These are phyloP conservation scores for Prunus padus DNA, from an alignment of 306 rosid genomes.

Conservation along the genomic window DNA sequence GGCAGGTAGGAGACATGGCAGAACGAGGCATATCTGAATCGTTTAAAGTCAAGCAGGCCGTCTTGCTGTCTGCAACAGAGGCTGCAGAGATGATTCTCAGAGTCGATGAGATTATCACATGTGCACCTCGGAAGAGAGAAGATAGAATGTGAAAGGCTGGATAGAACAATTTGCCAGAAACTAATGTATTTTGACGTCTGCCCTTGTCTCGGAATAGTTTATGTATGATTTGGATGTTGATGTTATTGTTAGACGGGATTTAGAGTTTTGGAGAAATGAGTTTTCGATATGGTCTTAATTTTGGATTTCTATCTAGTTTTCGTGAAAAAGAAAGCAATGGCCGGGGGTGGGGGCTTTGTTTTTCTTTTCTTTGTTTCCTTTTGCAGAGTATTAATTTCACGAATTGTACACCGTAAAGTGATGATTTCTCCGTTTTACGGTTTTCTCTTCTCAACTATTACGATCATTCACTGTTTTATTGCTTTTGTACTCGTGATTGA, in stretches of 20 bases:
- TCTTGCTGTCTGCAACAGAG: conserved; percentile 88
- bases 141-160: conserved; percentile 67
- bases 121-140: conserved; percentile 97
- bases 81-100: conserved; percentile 98
- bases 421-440: no score
- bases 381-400: no score
- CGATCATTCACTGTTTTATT: no score
- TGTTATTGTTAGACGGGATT: conserved; percentile 6
- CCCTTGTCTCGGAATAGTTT: conserved; percentile 9
- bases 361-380: no score
- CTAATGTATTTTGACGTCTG: conserved; percentile 8
- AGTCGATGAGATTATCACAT: conserved; percentile 93
- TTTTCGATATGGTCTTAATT: not conserved
- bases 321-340: no score
- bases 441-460: no score
- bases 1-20: conserved; percentile 89
- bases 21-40: conserved; percentile 78
- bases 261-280: conserved; percentile 7
- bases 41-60: conserved; percentile 92
- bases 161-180: conserved; percentile 9
- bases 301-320: not conserved
- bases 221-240: conserved; percentile 1
- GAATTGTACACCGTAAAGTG: no score
- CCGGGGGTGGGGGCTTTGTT: no score
- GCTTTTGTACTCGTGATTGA: no score